Evolutionary conservation across 2,329 filamentous ascomycete genomes (phyloP), one percentile per base, ranked within the genome.

Genomic region (Stylonectria norvegica): DNA sequence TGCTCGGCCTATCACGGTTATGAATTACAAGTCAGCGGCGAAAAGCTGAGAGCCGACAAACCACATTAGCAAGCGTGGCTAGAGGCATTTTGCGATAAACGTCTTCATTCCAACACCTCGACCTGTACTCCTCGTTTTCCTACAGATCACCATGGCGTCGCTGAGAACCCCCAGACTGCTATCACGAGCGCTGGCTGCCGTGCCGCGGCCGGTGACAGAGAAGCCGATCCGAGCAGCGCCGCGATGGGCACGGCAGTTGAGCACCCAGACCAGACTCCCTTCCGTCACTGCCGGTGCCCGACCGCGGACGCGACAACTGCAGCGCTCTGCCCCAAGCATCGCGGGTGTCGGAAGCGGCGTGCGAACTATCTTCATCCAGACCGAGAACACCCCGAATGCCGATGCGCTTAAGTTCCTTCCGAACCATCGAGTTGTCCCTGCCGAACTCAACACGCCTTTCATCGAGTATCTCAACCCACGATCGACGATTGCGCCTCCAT

Each of bases 351-450:
- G 62, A 20, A 58, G 58, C 38, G 68, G 69, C 35, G 63, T 63
- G 44, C 83, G 91, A 50, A 89, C 82, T 17, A 95, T 98, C 66
- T 98, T 97, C 72, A 98, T 98, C 60, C 93, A 98, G 69, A 97
- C 91, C 5, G 91, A 97, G 62, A 79, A 78, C 51, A 98, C 93
- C 1, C 93, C 93, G 18, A 98, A 98, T 67, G 75, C 82, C n/a
- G 89, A 97, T 70, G 90, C 89, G 22, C 77, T 97, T 59, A 98
- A 98, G 70, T 98, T 98, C 69, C 78, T 94, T 27, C 93, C 93
- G 2, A 95, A 96, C 68, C 83, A 89, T 65, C 79, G 79, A 27
- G 81, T 98, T 36, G 78, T 98, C 2, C 91, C 93, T 16, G 75
- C 85, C 50, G 73, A 72, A 37, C 72, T 95, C 48, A 69, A 78